Percentiles rank a stretch among this genome's conserved stretches.
phyloP scores from a whole-genome alignment of 371 early-diverging fungal genomes.

The Rhizomucor miehei region DNA sequence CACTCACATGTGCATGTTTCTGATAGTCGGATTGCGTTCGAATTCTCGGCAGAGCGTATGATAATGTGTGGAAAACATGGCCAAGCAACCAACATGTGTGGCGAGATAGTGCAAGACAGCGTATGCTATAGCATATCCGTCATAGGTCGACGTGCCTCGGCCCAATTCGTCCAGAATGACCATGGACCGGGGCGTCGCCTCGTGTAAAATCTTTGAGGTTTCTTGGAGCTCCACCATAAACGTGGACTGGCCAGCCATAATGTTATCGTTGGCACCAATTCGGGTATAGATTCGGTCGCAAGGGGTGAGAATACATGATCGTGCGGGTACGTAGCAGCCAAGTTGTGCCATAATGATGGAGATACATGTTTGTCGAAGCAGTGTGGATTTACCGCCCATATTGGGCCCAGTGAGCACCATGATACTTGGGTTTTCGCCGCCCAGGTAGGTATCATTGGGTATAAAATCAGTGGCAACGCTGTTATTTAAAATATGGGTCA shows the following conservation, averaged over 20 bases:
- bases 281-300: slow-evolving; percentile 98
- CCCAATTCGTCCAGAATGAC: slow-evolving; percentile 99
- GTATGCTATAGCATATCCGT: slow-evolving; percentile 98
- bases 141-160: slow-evolving; percentile 98
- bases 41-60: slow-evolving; percentile 88
- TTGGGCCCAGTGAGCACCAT: slow-evolving; percentile 99
- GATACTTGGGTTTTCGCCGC: slow-evolving; percentile 69
- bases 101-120: slow-evolving; percentile 90
- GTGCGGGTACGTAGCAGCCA: slow-evolving; percentile 96
- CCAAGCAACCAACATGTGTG: slow-evolving; percentile 82
- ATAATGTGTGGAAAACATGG: slow-evolving; percentile 98
- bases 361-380: slow-evolving; percentile 94
- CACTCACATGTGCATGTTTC: slow-evolving; percentile 64
- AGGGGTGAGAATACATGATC: slow-evolving; percentile 72
- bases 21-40: slow-evolving; percentile 58
- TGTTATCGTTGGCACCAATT: slow-evolving; percentile 98
- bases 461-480: slow-evolving; percentile 79
- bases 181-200: slow-evolving; percentile 92
- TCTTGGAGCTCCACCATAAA: slow-evolving; percentile 99
- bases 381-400: slow-evolving; percentile 96
- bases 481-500: background rate
- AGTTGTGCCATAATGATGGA: slow-evolving; percentile 98
- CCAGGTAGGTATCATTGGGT: slow-evolving; percentile 89
- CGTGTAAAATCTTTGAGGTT: slow-evolving; percentile 90
- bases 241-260: slow-evolving; percentile 97